Evolutionary conservation across 495 filamentous ascomycete species (phyloP).

Genomic region (Oidiodendron maius): DNA sequence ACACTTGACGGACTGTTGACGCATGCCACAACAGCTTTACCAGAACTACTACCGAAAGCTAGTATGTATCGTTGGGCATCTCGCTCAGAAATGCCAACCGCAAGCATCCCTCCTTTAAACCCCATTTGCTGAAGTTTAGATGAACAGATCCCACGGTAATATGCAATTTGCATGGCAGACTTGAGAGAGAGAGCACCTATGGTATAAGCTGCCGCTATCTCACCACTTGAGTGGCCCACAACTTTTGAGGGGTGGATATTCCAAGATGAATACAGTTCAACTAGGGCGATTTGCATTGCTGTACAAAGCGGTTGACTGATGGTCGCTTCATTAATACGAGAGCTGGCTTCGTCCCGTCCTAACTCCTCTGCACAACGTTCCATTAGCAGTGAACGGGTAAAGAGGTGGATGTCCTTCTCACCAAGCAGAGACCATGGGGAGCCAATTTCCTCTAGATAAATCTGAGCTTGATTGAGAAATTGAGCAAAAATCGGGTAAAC

Average conservation of each 20-base stretch:
- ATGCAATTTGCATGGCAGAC: conserved; percentile 44
- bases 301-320: not conserved
- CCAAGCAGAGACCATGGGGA: not conserved
- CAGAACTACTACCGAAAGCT: conserved; percentile 8
- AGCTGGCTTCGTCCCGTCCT: not conserved
- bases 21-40: conserved; percentile 32
- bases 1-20: conserved; percentile 53
- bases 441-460: conserved; percentile 28
- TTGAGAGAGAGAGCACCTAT: conserved; percentile 44
- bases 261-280: not conserved
- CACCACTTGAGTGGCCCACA: conserved; percentile 57
- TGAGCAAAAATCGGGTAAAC: conserved; percentile 26
- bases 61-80: conserved; percentile 31
- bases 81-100: conserved; percentile 38
- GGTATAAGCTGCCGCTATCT: conserved; percentile 53
- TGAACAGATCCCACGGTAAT: conserved; percentile 26
- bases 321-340: not conserved
- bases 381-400: too few species aligned
- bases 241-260: not conserved
- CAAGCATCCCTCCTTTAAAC: conserved; percentile 39
- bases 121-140: conserved; percentile 4
- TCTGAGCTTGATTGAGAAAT: conserved; percentile 26
- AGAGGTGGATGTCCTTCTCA: too few species aligned
- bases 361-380: not conserved
- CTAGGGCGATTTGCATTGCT: not conserved